Evolutionary conservation across 2,329 filamentous ascomycete species (phyloP), one percentile per base, ranked within the genome.

Genomic region (Bipolaris gigantea): DNA sequence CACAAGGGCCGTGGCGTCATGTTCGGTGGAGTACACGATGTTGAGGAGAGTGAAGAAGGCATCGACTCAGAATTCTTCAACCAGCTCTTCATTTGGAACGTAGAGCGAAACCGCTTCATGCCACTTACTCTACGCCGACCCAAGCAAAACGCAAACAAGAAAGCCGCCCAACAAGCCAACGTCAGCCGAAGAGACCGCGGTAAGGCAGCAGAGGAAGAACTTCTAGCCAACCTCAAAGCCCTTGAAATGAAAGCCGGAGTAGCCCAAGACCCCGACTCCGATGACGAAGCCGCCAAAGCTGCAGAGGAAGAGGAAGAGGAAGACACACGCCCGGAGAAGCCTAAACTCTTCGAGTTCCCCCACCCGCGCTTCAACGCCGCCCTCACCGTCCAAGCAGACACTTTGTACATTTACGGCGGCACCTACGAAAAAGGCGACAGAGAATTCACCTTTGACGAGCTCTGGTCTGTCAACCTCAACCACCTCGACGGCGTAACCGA

Each of bases 11-110:
- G 94, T 56, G 94, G 94, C 0, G 93, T 99, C 53, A 77, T 91
- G 66, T 97, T 97, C 71, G 94, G 94, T 40, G 94, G 94, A 48
- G 94, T 99, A 4, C 91, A 97, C 66, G 92, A 96, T 64, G 89
- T 95, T 0, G 91, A 96, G 73, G 84, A 92, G 71, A 93, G 85
- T 60, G 92, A 96, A 71, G 94, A 99, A 73, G 92, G 90, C 3
- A 96, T 99, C 62, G 93, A 99, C 50, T 96, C 90, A 70, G 92
- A 97, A 73, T 99, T 99, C 76, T 99, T 97, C 79, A 93, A 97
- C 66, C 84, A 87, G 51, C 77, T 97, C 21, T 95, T 89, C 67
- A 89, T 92, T 5, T 97, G 92, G 90, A 97, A 96, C 69, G 86
- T 96, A 59, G 94, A 97, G 67, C 85, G 93, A 55, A 99, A 99